Evolutionary conservation across 345 rosid species (phyloP), one percentile per base, ranked within the genome.

Genomic region (Leavenworthia alabamica): DNA sequence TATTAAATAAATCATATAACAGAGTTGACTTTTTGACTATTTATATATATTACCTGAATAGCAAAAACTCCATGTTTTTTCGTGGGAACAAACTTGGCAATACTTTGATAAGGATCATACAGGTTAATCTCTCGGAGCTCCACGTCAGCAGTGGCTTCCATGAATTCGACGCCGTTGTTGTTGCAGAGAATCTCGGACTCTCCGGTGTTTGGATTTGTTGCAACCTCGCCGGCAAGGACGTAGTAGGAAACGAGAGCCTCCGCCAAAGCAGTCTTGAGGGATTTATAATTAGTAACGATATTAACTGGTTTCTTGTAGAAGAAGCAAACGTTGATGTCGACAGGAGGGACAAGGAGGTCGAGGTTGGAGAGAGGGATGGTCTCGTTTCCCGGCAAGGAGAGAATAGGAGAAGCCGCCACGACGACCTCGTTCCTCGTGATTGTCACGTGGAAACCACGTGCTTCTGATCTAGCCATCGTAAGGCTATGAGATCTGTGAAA

Each of bases 171-270:
- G 2, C 97, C 95, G 1, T 85, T 74, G 72, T 89, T 86, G 82
- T 81, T 85, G 67, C 90, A 89, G 3, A 84, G 75, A 32, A 84
- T 66, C 82, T 84, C 97, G 1, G 92, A 86, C 74, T 89, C 97
- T 5, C 83, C 85, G 2, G 62, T 50, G 2, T 82, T 6, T 4
- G 22, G 32, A 79, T 76, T 86, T 1, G 50, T 6, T n/a, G 79
- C 81, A 6, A 86, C 75, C 79, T 86, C 86, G 0, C 89, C 89
- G 1, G 83, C 79, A 4, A 84, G 80, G 15, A 88, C 83, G 17
- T 86, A 89, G 78, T 81, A 89, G 3, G 86, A 64, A 4, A 80
- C 80, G 11, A 89, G 81, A 39, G 82, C 78, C 60, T 86, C 67
- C 3, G 88, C 88, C 75, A 89, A 16, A 32, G 86, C 70, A 55